Evolutionary conservation across 352 stramenopile species (phyloP).

Genomic region (Detonula confervacea): DNA sequence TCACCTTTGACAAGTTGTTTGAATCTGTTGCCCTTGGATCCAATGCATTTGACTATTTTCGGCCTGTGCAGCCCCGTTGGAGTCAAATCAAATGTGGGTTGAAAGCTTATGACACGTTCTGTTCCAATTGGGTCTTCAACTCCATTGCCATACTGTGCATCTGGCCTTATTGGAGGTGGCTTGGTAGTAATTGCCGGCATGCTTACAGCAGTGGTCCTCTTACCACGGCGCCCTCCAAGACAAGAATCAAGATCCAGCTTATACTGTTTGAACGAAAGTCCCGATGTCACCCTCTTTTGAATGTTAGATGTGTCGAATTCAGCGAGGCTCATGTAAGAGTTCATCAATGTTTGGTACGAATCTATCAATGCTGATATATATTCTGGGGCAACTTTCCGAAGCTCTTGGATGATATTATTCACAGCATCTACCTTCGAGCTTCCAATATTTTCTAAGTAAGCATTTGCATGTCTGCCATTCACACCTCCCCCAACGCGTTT

Average conservation of each 20-base stretch:
- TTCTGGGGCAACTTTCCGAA: constrained; percentile 53
- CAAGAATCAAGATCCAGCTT: constrained; percentile 62
- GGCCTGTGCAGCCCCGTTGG: constrained; percentile 94
- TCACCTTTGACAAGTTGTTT: constrained; percentile 97
- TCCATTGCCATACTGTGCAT: constrained; percentile 85
- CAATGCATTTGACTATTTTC: constrained; percentile 97
- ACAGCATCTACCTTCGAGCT: constrained; percentile 65
- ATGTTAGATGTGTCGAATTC: constrained; percentile 62
- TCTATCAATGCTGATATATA: constrained; percentile 67
- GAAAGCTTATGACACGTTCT: constrained; percentile 86
- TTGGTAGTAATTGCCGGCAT: constrained; percentile 73
- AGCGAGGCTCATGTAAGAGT: constrained; percentile 83
- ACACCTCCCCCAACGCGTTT: constrained; percentile 87
- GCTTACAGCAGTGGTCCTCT: constrained; percentile 21
- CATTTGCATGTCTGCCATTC: constrained; percentile 54
- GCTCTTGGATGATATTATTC: constrained; percentile 64
- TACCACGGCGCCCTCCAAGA: constrained; percentile 40
- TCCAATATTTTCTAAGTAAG: constrained; percentile 70
- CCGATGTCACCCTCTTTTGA: constrained; percentile 59
- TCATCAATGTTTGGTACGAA: constrained; percentile 67
- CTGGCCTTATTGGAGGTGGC: constrained; percentile 82
- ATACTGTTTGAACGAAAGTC: constrained; percentile 58
- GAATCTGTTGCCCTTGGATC: constrained; percentile 90
- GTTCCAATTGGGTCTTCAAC: constrained; percentile 77
- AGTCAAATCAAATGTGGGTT: constrained; percentile 91